Base-by-base conservation (phyloP, 2,329 filamentous ascomycete genomes). In the Chaetomiaceae sp. region DNA sequence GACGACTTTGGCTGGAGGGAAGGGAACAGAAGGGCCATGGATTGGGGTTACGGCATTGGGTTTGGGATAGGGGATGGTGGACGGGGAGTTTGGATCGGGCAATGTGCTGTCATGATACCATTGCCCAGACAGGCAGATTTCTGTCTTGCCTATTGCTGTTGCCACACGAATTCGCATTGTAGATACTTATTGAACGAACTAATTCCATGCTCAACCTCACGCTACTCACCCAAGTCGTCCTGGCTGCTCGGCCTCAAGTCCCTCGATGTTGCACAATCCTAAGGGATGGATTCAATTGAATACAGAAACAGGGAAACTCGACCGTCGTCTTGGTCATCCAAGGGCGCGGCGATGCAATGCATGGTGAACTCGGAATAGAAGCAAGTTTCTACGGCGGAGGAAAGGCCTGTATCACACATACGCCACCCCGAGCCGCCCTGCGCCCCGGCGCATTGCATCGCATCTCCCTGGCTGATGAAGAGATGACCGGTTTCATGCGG, bases 111-210 rank as follows among this genome's bases (percentile, higher is more conserved):
- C 48, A 38, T 22, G 48, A 44, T 39, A 51, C 39, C 33, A 39
- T 29, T 40, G 33, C 39, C 29, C 31, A n/a, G 33, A 25, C 40
- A 33, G 40, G 38, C 48, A 42, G 23, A 31, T 27, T 33, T 6
- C 23, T 23, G 40, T 33, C 34, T 45, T 15, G 20, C 47, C 22
- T 47, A 22, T 14, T 25, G 27, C 15, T 45, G 14, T 17, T 23
- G 23, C 29, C n/a, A 25, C 29, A 50, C 17, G 48, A 45, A 14
- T 38, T 51, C 17, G 38, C 40, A 33, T 39, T 39, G 40, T 51
- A 51, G 42, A 38, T 51, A 45, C 34, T 22, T 51, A 14, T 33
- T 45, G 29, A 23, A 44, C 22, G 8, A 31, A 12, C n/a, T 43
- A 19, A 43, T 20, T 29, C 9, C 29, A 19, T 36, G 27, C 19